Percentiles rank a stretch among this genome's conserved stretches.
These are phyloP conservation scores for Xylaria polymorpha DNA, from an alignment of 2,329 filamentous ascomycete genomes.

Conservation along the genomic window DNA sequence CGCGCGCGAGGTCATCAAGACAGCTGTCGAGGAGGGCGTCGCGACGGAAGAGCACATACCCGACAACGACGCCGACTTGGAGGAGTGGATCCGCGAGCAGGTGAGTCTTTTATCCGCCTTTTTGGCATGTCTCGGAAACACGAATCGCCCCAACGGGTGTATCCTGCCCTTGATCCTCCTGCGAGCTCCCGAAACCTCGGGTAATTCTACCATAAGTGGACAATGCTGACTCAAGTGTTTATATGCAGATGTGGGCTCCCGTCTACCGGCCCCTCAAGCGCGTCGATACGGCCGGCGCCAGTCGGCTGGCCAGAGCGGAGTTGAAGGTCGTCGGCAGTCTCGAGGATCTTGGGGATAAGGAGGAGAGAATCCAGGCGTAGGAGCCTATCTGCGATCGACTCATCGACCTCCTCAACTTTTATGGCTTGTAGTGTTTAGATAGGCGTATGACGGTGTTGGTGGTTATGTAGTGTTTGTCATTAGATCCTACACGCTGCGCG, in stretches of 20 bases:
- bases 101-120: no score
- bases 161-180: no score
- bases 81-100: conserved; percentile 76
- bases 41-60: conserved; percentile 75
- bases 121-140: no score
- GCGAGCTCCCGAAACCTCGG: no score
- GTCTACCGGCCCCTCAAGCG: conserved; percentile 72
- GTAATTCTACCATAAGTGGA: no score
- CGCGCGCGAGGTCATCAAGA: conserved; percentile 77
- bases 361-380: conserved; percentile 22
- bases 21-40: conserved; percentile 76
- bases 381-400: background rate
- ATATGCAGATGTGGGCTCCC: conserved; percentile 77
- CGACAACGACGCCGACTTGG: conserved; percentile 62
- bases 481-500: background rate
- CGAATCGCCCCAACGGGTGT: no score
- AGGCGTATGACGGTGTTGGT: background rate
- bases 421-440: background rate
- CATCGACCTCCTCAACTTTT: background rate
- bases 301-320: conserved; percentile 69
- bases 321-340: conserved; percentile 61
- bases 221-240: no score
- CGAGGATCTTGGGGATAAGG: conserved; percentile 39
- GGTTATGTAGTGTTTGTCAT: background rate
- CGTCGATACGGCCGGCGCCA: conserved; percentile 64